phyloP scores from a whole-genome alignment of 306 rosid genomes.

The Quercus engelmannii region DNA sequence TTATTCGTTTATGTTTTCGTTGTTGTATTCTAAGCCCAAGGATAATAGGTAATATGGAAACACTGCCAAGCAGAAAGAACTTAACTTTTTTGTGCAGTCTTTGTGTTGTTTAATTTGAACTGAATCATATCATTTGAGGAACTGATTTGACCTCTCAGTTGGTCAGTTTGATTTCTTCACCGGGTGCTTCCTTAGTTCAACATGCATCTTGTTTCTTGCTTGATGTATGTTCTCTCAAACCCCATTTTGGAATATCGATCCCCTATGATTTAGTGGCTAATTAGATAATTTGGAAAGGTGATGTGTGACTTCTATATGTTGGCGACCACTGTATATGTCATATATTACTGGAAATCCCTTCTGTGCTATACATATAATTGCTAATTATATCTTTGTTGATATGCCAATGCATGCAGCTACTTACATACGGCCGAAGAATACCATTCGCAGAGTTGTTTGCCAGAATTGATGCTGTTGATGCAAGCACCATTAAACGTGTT shows the following conservation, averaged over 20 bases:
- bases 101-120: too few relatives aligned
- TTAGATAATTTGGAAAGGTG: not conserved
- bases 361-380: not conserved
- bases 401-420: conserved; percentile 44
- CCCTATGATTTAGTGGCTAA: not conserved
- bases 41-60: not conserved
- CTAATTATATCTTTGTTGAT: not conserved
- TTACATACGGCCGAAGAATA: conserved; percentile 90
- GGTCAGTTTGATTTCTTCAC: not conserved
- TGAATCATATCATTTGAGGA: not conserved
- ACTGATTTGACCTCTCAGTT: not conserved
- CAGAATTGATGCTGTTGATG: conserved; percentile 91
- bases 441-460: conserved; percentile 90
- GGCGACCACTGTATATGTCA: not conserved
- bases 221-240: not conserved
- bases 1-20: not conserved
- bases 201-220: not conserved
- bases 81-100: not conserved
- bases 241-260: not conserved
- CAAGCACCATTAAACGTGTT: conserved; percentile 85
- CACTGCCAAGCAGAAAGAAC: not conserved
- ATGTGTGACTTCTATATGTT: not conserved
- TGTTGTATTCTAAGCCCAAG: not conserved
- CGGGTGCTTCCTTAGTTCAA: not conserved
- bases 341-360: not conserved